phyloP scores from a whole-genome alignment of 805 yeast genomes.

The Nakazawaea wickerhamii region DNA sequence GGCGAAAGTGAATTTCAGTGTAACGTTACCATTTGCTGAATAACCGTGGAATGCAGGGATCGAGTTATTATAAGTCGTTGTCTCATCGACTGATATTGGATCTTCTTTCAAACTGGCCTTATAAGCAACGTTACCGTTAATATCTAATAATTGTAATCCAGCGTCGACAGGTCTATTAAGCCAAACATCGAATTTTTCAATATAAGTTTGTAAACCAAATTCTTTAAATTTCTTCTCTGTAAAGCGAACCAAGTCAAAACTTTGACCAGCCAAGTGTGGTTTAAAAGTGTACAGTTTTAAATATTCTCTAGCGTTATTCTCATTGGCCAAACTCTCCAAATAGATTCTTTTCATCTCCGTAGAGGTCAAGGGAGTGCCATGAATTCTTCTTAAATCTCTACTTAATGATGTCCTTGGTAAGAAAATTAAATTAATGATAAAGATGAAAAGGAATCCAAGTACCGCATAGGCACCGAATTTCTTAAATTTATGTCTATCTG shows the following conservation, averaged over 20 bases:
- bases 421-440: slow-evolving; percentile 62
- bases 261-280: slow-evolving; percentile 44
- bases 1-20: slow-evolving; percentile 49
- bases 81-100: slow-evolving; percentile 32
- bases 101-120: slow-evolving; percentile 50
- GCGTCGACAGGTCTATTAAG: slow-evolving; percentile 47
- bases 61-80: slow-evolving; percentile 31
- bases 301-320: slow-evolving; percentile 29
- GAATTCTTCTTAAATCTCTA: slow-evolving; percentile 73
- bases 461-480: slow-evolving; percentile 41
- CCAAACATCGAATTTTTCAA: slow-evolving; percentile 55
- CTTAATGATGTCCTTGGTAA: slow-evolving; percentile 80
- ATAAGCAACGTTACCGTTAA: slow-evolving; percentile 32
- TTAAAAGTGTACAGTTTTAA: slow-evolving; percentile 34
- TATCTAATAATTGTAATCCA: slow-evolving; percentile 31
- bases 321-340: slow-evolving; percentile 33
- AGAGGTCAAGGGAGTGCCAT: slow-evolving; percentile 58
- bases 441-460: slow-evolving; percentile 45
- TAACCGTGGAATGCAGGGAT: slow-evolving; percentile 57
- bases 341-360: slow-evolving; percentile 65
- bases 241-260: slow-evolving; percentile 38
- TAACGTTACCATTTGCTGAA: slow-evolving; percentile 58
- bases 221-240: slow-evolving; percentile 44
- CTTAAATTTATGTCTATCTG: slow-evolving; percentile 14
- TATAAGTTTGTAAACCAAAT: slow-evolving; percentile 43